These are phyloP conservation scores for Davidsoniella eucalypti DNA, from an alignment of 2,329 filamentous ascomycete species.

Conservation along the genomic window DNA sequence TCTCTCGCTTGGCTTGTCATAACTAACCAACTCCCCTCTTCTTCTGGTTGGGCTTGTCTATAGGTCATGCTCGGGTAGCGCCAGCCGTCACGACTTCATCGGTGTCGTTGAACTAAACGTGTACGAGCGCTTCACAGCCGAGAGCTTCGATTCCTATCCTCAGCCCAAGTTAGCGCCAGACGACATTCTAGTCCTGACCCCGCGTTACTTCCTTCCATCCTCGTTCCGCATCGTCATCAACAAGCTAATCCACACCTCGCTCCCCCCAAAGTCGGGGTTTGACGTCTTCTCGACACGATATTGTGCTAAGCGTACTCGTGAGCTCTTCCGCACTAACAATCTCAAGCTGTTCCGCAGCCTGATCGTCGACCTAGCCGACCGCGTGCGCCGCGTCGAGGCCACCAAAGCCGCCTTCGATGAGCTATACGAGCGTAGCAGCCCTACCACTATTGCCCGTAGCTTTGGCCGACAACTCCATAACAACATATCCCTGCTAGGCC, in stretches of 20 bases:
- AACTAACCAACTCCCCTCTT: too few relatives aligned
- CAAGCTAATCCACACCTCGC: background rate
- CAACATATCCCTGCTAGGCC: background rate
- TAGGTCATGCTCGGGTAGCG: constrained; percentile 5
- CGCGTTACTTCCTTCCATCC: constrained; percentile 1
- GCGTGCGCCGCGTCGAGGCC: background rate
- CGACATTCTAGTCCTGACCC: constrained; percentile 1
- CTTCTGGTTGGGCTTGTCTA: background rate
- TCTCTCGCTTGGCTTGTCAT: too few relatives aligned
- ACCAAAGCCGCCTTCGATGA: constrained; percentile 6
- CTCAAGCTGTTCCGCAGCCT: constrained; percentile 1
- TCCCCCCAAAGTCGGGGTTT: constrained; percentile 2
- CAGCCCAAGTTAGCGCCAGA: background rate
- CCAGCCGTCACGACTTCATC: background rate
- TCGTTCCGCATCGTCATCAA: constrained; percentile 8
- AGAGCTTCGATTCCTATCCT: background rate
- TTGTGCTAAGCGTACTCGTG: background rate
- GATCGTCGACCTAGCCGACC: constrained; percentile 2
- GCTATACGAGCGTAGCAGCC: background rate
- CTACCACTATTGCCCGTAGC: background rate
- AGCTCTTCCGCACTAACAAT: constrained; percentile 5
- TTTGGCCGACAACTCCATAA: background rate
- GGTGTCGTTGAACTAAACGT: background rate
- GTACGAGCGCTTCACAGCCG: background rate
- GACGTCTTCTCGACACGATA: background rate